Evolutionary conservation across 176 grass and related monocot species (phyloP).

Genomic region (Otatea glauca): DNA sequence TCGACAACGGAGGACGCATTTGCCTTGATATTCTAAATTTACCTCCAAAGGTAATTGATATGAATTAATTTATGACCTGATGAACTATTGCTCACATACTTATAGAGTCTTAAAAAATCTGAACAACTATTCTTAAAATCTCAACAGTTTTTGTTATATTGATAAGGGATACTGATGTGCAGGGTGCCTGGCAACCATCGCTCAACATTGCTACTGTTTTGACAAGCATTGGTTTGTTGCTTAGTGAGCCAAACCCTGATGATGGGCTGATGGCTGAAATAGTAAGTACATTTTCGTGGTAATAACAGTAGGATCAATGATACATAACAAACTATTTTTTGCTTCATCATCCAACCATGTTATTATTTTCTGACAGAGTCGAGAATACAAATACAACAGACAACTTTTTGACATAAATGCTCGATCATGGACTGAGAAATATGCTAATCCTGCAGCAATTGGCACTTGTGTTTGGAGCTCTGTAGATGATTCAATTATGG

Average conservation of each 20-base stretch:
- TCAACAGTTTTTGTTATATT: constrained; percentile 32
- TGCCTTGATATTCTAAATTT: constrained; percentile 98
- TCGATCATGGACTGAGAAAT: constrained; percentile 68
- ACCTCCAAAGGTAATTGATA: constrained; percentile 75
- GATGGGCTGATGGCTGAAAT: constrained; percentile 92
- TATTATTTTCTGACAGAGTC: constrained; percentile 59
- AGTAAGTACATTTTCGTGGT: constrained; percentile 51
- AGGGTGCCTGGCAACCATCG: constrained; percentile 92
- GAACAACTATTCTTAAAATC: neutral
- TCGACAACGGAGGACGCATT: constrained; percentile 90
- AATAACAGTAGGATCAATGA: constrained; percentile 20
- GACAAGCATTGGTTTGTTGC: constrained; percentile 77
- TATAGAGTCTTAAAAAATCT: neutral
- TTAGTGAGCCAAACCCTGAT: constrained; percentile 80
- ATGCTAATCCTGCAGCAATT: constrained; percentile 65
- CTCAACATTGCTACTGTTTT: constrained; percentile 85
- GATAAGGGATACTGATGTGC: constrained; percentile 31
- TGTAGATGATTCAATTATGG: constrained; percentile 37
- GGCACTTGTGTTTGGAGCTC: constrained; percentile 46
- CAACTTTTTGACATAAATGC: constrained; percentile 81
- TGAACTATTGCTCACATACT: neutral
- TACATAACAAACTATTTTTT: constrained; percentile 10
- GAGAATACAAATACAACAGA: constrained; percentile 83
- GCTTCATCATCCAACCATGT: constrained; percentile 34
- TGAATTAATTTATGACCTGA: neutral